phyloP scores from a whole-genome alignment of 441 rosid species.

The Pelargonium hybrid region DNA sequence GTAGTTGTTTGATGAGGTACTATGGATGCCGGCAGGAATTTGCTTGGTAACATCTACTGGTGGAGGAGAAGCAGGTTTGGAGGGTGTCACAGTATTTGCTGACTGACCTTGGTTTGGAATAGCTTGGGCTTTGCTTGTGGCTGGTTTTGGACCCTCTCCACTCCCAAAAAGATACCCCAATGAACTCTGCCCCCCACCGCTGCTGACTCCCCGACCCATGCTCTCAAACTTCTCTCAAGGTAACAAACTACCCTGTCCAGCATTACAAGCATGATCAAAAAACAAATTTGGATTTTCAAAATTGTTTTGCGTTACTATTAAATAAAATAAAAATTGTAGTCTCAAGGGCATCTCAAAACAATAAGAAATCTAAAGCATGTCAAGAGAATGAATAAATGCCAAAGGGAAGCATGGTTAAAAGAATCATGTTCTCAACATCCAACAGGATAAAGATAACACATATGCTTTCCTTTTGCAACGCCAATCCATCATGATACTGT shows the following conservation, averaged over 20 bases:
- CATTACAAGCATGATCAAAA: neutral
- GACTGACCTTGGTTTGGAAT: conserved; percentile 31
- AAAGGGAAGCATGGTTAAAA: neutral
- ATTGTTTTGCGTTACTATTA: too few relatives aligned
- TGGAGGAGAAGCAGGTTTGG: conserved; percentile 30
- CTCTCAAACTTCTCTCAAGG: neutral
- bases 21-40: conserved; percentile 54
- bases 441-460: neutral
- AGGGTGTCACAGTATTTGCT: conserved; percentile 24
- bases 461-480: neutral
- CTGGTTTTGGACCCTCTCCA: conserved; percentile 32
- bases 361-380: neutral
- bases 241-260: neutral
- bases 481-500: neutral
- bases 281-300: neutral
- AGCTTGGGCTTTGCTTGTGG: conserved; percentile 24
- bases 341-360: neutral
- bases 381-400: neutral
- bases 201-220: conserved; percentile 26
- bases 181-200: conserved; percentile 28
- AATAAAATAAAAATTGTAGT: neutral
- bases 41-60: conserved; percentile 35
- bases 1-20: conserved; percentile 61
- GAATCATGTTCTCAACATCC: neutral
- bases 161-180: conserved; percentile 23